Evolutionary conservation across 2,329 filamentous ascomycete species (phyloP), one percentile per base, ranked within the genome.

Genomic region (Botrytis deweyae): DNA sequence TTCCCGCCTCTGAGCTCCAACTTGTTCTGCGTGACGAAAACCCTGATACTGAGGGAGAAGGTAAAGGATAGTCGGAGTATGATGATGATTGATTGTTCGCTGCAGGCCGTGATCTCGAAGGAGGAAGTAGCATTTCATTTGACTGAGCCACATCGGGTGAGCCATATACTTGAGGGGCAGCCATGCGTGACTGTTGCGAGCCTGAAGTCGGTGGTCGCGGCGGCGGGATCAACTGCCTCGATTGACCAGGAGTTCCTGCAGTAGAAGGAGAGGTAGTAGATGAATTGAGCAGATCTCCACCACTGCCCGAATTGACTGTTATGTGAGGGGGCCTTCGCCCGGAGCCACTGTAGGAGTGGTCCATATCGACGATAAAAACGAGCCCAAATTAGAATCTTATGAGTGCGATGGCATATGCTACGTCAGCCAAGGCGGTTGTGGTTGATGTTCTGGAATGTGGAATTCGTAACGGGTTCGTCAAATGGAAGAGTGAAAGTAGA

Each of bases 11-110:
- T 29, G 90, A 91, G 77, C 87, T 89, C 87, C 89, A 91, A 81
- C 90, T 92, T 46, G 89, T 89, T 74, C 89, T 84, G 76, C 89
- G 84, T 64, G 89, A 91, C 20, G 88, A 89, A 79, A 86, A 77
- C 5, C 73, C 76, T 10, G 80, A 84, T 68, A 81, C 84, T 62
- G 86, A 87, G 6, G 82, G 82, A 44, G 84, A 83, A n/a, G 83
- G 81, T 40, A 70, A 46, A 64, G 72, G 65, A 36, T 73, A 73
- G 25, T 73, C 72, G 85, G 44, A 86, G 84, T 52, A 87, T 84
- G 65, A 77, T 89, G 88, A 75, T 86, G 83, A 75, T 86, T 87
- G 46, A 85, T 83, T 63, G 84, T 83, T 64, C 83, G 55, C 64
- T 8, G 58, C 2, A 16, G 72, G 83, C 61, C 86, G 85, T 70